Base-by-base conservation (phyloP, 331 rosid species). In the Malus hybrid region DNA sequence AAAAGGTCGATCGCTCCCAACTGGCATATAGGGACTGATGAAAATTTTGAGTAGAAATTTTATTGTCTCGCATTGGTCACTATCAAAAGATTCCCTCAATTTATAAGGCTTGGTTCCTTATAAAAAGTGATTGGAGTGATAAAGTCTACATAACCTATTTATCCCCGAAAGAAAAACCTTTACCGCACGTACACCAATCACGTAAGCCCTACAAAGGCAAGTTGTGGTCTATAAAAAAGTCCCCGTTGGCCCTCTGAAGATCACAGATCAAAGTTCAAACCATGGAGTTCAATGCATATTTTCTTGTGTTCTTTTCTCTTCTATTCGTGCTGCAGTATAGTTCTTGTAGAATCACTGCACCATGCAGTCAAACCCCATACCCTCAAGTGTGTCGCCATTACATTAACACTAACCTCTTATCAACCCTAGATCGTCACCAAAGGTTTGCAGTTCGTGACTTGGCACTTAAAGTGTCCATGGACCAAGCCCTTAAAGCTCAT, bases 361-460 rank as follows among this genome's bases (percentile, higher is more conserved):
- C 91, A 73, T 91, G 97, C 90, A 83, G 63, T 75, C 84, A 89
- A 79, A 91, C 93, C 31, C 96, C 96, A 31, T 83, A 85, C 74
- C 93, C 97, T 29, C 72, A 65, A 42, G 88, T 85, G 1, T 89
- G 97, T 76, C 61, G 70, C 64, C 87, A 82, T 74, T 91, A 75
- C 82, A 48, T 80, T 27, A 67, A 72, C 33, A 79, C 76, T 32
- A 62, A 80, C 46, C 83, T 80, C 71, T 46, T 80, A 15, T 69
- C 88, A 69, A 72, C 82, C 71, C 77, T 34, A 9, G 76, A 80
- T 39, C 50, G 15, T 11, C 50, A 44, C 14, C 50, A 44, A 44
- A 10, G 50, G 50, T 44, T 44, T 44, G 74, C 82, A 52, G 86
- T 88, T 76, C 93, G 67, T 73, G 87, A 85, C 7, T 29, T 82